phyloP scores from a whole-genome alignment of 192 early-diverging fungal genomes.

The Coemansia sp. region DNA sequence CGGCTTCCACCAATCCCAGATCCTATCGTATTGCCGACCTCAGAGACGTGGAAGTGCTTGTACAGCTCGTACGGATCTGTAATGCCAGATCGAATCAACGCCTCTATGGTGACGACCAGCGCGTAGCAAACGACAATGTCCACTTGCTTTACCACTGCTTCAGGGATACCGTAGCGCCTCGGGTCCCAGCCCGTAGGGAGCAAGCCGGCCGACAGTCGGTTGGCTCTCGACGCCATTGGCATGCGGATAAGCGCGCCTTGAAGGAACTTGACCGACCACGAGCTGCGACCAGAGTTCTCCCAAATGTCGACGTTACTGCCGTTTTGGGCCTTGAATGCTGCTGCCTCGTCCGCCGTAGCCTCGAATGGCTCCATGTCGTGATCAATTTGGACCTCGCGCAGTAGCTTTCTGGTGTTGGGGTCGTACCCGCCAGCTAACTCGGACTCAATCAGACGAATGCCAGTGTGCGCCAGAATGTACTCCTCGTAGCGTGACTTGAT shows the following conservation, averaged over 20 bases:
- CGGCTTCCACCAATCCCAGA: slow-evolving; percentile 87
- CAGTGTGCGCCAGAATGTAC: slow-evolving; percentile 86
- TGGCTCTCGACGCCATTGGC: slow-evolving; percentile 89
- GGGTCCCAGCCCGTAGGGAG: slow-evolving; percentile 93
- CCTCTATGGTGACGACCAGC: slow-evolving; percentile 89
- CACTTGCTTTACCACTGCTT: slow-evolving; percentile 88
- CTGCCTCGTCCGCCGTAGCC: slow-evolving; percentile 83
- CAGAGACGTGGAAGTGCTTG: slow-evolving; percentile 92
- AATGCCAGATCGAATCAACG: slow-evolving; percentile 84
- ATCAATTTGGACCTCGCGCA: slow-evolving; percentile 88
- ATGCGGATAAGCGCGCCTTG: slow-evolving; percentile 87
- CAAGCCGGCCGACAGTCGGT: slow-evolving; percentile 77
- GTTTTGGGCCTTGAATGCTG: slow-evolving; percentile 81
- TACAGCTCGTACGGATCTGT: slow-evolving; percentile 98
- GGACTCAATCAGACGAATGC: slow-evolving; percentile 92
- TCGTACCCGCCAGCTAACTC: slow-evolving; percentile 84
- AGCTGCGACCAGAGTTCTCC: slow-evolving; percentile 57
- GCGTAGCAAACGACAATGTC: slow-evolving; percentile 87
- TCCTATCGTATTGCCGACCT: slow-evolving; percentile 88
- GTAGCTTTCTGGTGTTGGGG: slow-evolving; percentile 78
- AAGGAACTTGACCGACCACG: slow-evolving; percentile 75
- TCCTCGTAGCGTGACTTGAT: slow-evolving; percentile 92
- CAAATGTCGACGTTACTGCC: slow-evolving; percentile 69
- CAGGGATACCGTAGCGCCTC: slow-evolving; percentile 86
- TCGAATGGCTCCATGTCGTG: slow-evolving; percentile 88